Conservation (phyloP, 2,329 filamentous ascomycete genomes). For the Zalaria obscura region DNA sequence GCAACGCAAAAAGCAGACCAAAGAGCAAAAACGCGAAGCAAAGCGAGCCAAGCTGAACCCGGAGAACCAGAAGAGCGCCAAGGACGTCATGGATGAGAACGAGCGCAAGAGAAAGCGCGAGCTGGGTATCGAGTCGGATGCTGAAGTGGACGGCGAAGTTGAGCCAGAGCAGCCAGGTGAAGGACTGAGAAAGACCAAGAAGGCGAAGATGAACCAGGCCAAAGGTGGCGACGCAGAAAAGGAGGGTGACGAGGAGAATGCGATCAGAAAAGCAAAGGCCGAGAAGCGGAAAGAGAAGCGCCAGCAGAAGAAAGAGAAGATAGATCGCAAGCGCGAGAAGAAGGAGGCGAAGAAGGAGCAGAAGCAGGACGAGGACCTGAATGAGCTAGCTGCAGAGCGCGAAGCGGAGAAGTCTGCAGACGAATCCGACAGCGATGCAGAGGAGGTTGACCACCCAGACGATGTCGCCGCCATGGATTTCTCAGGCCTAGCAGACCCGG, state of each 20-base stretch:
- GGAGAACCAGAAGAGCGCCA: constrained; percentile 77
- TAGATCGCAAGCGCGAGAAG: constrained; percentile 16
- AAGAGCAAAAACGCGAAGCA: constrained; percentile 68
- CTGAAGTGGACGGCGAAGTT: constrained; percentile 10
- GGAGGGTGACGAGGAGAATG: constrained; percentile 10
- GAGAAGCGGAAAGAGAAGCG: constrained; percentile 29
- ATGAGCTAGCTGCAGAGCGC: constrained; percentile 13
- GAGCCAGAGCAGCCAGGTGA: constrained; percentile 20
- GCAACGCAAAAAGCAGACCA: constrained; percentile 90
- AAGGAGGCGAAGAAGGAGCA: constrained; percentile 22
- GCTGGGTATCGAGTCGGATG: constrained; percentile 41
- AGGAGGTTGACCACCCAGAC: constrained; percentile 16
- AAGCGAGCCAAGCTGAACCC: constrained; percentile 85
- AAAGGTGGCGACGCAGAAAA: constrained; percentile 10
- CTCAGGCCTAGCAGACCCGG: constrained; percentile 8
- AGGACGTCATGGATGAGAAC: constrained; percentile 86
- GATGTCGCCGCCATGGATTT: constrained; percentile 11
- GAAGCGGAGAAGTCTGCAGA: constrained; percentile 11
- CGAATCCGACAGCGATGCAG: constrained; percentile 12
- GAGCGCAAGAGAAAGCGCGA: constrained; percentile 59
- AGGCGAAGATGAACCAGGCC: constrained; percentile 25
- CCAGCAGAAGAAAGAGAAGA: constrained; percentile 31
- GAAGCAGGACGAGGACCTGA: constrained; percentile 14
- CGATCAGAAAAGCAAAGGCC: constrained; percentile 21
- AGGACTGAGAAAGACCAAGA: constrained; percentile 25